Percentiles rank a stretch among this genome's conserved stretches.
These are phyloP conservation scores for Karstenula rhodostoma DNA, from an alignment of 2,329 filamentous ascomycete genomes.

Conservation along the genomic window DNA sequence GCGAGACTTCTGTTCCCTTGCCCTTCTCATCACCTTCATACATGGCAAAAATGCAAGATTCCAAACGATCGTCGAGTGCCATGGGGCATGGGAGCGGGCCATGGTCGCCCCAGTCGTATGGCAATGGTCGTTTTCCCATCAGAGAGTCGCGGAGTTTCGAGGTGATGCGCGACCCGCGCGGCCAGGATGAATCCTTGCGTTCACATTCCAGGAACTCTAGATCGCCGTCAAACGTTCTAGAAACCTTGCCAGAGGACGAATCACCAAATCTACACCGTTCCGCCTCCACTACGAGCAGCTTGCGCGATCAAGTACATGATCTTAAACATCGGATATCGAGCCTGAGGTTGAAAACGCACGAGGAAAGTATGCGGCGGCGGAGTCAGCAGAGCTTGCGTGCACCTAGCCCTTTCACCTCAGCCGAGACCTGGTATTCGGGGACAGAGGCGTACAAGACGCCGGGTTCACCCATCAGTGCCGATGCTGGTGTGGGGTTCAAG, in stretches of 20 bases:
- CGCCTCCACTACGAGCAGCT: conserved; percentile 73
- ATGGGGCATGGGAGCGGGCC: conserved; percentile 47
- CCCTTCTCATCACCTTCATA: conserved; percentile 42
- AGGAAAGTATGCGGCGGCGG: conserved; percentile 78
- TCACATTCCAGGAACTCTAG: conserved; percentile 50
- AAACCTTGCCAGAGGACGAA: conserved; percentile 53
- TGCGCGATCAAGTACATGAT: conserved; percentile 86
- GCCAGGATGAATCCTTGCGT: conserved; percentile 39
- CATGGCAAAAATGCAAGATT: conserved; percentile 32
- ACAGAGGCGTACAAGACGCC: conserved; percentile 40
- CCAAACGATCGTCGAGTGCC: conserved; percentile 51
- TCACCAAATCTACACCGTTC: conserved; percentile 64
- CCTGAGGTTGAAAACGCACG: conserved; percentile 78
- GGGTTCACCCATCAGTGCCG: conserved; percentile 32
- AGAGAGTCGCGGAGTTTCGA: conserved; percentile 52
- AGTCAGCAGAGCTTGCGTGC: conserved; percentile 79
- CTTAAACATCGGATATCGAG: conserved; percentile 85
- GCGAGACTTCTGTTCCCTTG: conserved; percentile 51
- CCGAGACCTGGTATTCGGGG: conserved; percentile 65
- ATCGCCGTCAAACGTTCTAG: conserved; percentile 46
- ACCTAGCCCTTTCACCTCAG: conserved; percentile 80
- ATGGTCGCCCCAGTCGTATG: conserved; percentile 47
- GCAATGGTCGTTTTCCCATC: conserved; percentile 47
- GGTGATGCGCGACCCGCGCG: conserved; percentile 45
- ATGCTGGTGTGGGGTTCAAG: conserved; percentile 42